Base-by-base conservation (phyloP, 805 yeast genomes). In the Teunomyces aglyptinius region DNA sequence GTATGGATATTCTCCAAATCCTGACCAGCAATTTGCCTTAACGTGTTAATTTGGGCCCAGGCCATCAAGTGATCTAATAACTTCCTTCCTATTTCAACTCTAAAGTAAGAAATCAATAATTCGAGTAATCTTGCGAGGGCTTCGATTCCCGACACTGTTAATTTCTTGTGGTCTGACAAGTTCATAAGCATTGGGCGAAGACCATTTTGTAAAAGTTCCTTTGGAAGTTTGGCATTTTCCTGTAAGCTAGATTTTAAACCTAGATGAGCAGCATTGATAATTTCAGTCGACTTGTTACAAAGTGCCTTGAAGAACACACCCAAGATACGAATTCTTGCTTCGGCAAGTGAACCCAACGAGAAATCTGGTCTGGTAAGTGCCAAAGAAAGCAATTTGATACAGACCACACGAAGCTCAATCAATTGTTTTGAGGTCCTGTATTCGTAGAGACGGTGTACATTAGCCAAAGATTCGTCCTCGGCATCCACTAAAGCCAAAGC, bases 401-500 rank as follows among this genome's bases (percentile, higher is more conserved):
- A 94, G 3, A 89, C 96, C 24, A 94, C 94, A 46, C 99, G 76
- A 35, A 95, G 67, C 54, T 88, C 89, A 3, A 90, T 83, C 44
- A 95, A 73, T 57, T 92, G 97, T 59, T 89, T 92, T 0, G 96
- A 77, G 0, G 97, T 91, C 47, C 89, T 78, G 59, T 90, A 84
- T 59, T 94, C 99, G 39, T 87, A 80, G 1, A 89, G 82, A 29
- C 94, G 77, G 57, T 88, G 95, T 0, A 89, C 87, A 51, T 90
- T 88, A 0, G 96, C 89, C 51, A 95, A 73, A 2, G 96, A 88
- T 57, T 92, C 97, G 63, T 94, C 99, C 48, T 94, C 99, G 0
- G 99, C 98, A 68, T 94, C 99, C 6, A 94, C 97, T 41, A 94
- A 70, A 0, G 96, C 96, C 46, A 92, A 73, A 0, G 97, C 97